phyloP scores from a whole-genome alignment of 2,329 filamentous ascomycete genomes.

The Coleophoma crateriformis region DNA sequence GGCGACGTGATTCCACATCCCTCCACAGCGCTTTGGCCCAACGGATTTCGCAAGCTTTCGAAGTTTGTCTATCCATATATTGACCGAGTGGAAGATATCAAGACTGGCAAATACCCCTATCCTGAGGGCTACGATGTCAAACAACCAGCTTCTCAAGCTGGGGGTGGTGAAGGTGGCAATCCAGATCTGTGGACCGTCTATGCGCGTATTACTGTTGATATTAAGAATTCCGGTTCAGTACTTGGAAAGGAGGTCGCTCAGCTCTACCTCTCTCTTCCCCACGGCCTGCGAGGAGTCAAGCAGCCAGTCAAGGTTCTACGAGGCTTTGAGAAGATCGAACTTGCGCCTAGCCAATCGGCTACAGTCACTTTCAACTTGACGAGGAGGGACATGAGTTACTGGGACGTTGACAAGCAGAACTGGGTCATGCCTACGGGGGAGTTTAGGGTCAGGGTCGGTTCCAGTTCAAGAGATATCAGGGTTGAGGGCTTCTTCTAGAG shows the following conservation, averaged over 20 bases:
- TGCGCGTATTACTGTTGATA: slow-evolving; percentile 45
- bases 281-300: slow-evolving; percentile 30
- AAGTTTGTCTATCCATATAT: slow-evolving; percentile 65
- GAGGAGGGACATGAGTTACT: slow-evolving; percentile 65
- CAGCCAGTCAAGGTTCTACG: slow-evolving; percentile 65
- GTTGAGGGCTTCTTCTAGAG: slow-evolving; percentile 21
- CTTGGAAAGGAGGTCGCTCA: slow-evolving; percentile 50
- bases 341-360: slow-evolving; percentile 46
- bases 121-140: slow-evolving; percentile 39
- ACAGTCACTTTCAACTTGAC: slow-evolving; percentile 53
- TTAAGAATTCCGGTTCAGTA: slow-evolving; percentile 53
- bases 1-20: slow-evolving; percentile 43
- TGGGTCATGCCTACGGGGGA: slow-evolving; percentile 54
- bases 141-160: slow-evolving; percentile 48
- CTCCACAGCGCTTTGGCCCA: slow-evolving; percentile 48
- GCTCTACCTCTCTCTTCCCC: slow-evolving; percentile 42
- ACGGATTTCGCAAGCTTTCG: slow-evolving; percentile 46
- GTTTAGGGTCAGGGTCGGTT: slow-evolving; percentile 34
- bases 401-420: slow-evolving; percentile 61
- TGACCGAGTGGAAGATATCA: slow-evolving; percentile 26
- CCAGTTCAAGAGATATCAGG: slow-evolving; percentile 29
- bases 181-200: slow-evolving; percentile 48
- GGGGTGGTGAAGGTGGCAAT: slow-evolving; percentile 57
- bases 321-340: slow-evolving; percentile 63
- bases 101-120: slow-evolving; percentile 33